A percentile compares a stretch with the other conserved stretches of the same genome.
These are phyloP conservation scores for Sarocladium kiliense DNA, from an alignment of 2,329 filamentous ascomycete genomes.

Conservation along the genomic window DNA sequence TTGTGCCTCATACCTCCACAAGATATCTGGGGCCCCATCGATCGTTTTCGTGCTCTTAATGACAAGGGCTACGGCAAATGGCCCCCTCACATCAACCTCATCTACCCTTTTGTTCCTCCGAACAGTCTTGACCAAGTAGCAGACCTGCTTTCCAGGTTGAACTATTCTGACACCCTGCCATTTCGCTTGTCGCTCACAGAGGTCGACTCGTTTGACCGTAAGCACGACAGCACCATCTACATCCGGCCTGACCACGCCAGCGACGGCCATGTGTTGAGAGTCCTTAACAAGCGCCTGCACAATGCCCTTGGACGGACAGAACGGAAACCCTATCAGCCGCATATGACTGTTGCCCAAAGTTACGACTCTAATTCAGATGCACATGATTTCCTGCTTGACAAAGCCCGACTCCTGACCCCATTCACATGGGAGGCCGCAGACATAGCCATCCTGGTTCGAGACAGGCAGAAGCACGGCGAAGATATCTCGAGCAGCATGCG, in stretches of 20 bases:
- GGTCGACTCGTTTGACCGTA: conserved; percentile 43
- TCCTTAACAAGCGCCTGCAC: conserved; percentile 31
- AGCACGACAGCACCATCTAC: conserved; percentile 45
- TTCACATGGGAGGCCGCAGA: conserved; percentile 43
- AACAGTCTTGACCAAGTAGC: conserved; percentile 40
- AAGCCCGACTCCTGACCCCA: conserved; percentile 41
- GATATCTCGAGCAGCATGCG: conserved; percentile 44
- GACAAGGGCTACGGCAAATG: conserved; percentile 57
- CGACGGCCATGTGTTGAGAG: conserved; percentile 18
- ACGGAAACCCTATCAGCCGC: conserved; percentile 21
- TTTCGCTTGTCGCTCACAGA: conserved; percentile 30
- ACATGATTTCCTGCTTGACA: conserved; percentile 47
- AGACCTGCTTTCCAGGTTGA: conserved; percentile 18
- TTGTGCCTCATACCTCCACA: conserved; percentile 54
- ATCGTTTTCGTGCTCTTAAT: conserved; percentile 54
- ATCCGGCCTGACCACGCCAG: conserved; percentile 21
- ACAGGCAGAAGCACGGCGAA: conserved; percentile 24
- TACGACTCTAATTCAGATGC: conserved; percentile 36
- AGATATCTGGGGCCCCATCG: conserved; percentile 40
- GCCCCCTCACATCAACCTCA: conserved; percentile 62
- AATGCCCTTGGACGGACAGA: conserved; percentile 26
- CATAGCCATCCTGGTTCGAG: conserved; percentile 49
- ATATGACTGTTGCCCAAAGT: conserved; percentile 59
- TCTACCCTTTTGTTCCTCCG: conserved; percentile 58
- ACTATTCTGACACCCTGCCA: conserved; percentile 9